Evolutionary conservation across 176 grass and related monocot species (phyloP), one percentile per base, ranked within the genome.

Genomic region (Microstegium vimineum): DNA sequence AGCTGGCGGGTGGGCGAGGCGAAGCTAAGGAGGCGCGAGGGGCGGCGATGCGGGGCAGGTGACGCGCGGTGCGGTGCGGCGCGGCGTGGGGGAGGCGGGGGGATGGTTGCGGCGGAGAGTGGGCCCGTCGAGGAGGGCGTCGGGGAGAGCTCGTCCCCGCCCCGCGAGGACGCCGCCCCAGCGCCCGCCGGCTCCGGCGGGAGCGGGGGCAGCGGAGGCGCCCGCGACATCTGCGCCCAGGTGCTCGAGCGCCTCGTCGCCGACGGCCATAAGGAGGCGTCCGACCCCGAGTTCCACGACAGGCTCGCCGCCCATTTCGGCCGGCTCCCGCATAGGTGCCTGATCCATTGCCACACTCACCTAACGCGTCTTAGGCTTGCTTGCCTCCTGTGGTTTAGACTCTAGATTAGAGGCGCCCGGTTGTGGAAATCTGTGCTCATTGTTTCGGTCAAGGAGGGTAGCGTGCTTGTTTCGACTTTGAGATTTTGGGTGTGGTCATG

Each of bases 121-220:
- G 81, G 73, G 31, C 38, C 22, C 78, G 83, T 95, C 18, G 93
- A 86, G 83, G 96, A 99, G 87, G 96, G 94, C 72, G 90, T 95
- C 57, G 96, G 96, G 31, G 96, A 99, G 93, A 99, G 93, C 78
- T 95, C 87, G 2, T 99, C 96, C 22, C 96, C 93, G 42, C 90
- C 93, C 20, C 79, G 79, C 30, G 85, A 65, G 4, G 20, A 23
- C 52, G 36, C 85, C 23, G 25, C 61, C 4, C 36, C 81, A 11
- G 76, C 66, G 73, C 82, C 83, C 43, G 66, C 83, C 2, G 78
- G n/a, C 27, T 90, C 73, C 16, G 73, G 73, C 5, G 83, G 87
- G 27, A 81, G 87, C 47, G 73, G 79, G 18, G 84, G 81, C 56
- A 80, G 30, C 73, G 38, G 77, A n/a, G 59, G 35, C 36, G 56